A percentile compares a stretch with the other conserved stretches of the same genome.
Evolutionary conservation across 208 protist genomes (phyloP).

Genomic region (Sergeia podlipaevii): DNA sequence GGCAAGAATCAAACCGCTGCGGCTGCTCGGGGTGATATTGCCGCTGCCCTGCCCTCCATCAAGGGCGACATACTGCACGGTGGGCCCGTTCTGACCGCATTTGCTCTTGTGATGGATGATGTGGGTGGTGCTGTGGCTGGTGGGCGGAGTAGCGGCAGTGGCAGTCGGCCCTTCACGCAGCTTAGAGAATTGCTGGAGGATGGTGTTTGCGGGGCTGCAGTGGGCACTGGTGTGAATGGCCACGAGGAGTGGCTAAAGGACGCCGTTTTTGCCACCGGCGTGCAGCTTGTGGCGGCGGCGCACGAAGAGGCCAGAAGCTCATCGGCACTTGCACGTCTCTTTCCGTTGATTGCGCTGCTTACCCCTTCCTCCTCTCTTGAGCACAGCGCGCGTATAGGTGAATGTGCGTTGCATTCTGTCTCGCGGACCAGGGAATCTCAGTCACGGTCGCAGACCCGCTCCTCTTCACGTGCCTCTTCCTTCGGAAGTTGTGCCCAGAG

Average conservation of each 20-base stretch:
- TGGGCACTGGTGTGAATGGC: not conserved
- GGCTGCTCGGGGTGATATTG: constrained; percentile 10
- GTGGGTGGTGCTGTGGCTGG: constrained; percentile 12
- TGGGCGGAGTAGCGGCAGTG: not conserved
- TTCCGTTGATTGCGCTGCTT: constrained; percentile 45
- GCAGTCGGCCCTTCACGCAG: not conserved
- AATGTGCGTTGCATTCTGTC: constrained; percentile 53
- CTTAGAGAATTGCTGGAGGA: not conserved
- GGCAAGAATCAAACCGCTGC: constrained; percentile 9
- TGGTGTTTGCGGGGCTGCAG: not conserved
- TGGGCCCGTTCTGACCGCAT: constrained; percentile 25
- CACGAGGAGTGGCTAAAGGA: not conserved
- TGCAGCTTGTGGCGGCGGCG: constrained; percentile 45
- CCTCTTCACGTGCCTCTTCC: constrained; percentile 15
- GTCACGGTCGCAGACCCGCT: constrained; percentile 12
- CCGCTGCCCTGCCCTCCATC: constrained; percentile 21
- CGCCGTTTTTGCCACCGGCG: constrained; percentile 1
- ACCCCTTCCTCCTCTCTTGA: constrained; percentile 26
- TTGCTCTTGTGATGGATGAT: constrained; percentile 57
- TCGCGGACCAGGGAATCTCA: constrained; percentile 20
- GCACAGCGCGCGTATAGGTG: constrained; percentile 47
- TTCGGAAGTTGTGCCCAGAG: constrained; percentile 7
- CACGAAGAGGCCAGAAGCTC: constrained; percentile 29
- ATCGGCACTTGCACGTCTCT: constrained; percentile 31
- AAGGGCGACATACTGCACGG: constrained; percentile 34